A percentile compares a stretch with the other conserved stretches of the same genome.
phyloP scores from a whole-genome alignment of 2,329 filamentous ascomycete genomes.

The Neofusicoccum cordaticola region DNA sequence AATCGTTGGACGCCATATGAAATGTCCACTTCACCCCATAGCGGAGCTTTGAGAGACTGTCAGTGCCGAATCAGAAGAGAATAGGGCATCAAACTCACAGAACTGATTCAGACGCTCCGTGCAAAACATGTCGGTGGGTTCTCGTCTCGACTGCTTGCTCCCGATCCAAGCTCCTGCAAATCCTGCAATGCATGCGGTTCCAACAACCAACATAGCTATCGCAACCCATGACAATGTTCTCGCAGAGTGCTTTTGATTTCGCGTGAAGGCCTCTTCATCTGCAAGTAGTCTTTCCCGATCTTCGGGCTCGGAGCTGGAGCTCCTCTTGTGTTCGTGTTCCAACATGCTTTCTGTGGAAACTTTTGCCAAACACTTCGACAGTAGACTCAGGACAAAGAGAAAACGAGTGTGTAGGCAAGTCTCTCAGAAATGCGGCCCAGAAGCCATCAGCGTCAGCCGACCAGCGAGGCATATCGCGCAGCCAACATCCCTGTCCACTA shows the following conservation, averaged over 20 bases:
- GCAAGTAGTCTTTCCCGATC: constrained; percentile 12
- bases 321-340: background rate
- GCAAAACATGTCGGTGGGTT: constrained; percentile 27
- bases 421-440: background rate
- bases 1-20: constrained; percentile 46
- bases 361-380: background rate
- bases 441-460: background rate
- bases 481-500: background rate
- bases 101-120: constrained; percentile 30
- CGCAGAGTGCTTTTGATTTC: background rate
- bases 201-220: constrained; percentile 20
- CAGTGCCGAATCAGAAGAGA: background rate
- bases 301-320: background rate
- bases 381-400: background rate
- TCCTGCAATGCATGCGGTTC: constrained; percentile 24
- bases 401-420: background rate
- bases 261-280: background rate
- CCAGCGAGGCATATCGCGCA: background rate
- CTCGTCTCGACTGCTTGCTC: constrained; percentile 13
- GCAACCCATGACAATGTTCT: constrained; percentile 21
- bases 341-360: background rate
- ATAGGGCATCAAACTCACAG: constrained; percentile 22
- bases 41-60: constrained; percentile 25
- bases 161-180: constrained; percentile 25
- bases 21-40: constrained; percentile 41